Evolutionary conservation across 495 filamentous ascomycete genomes (phyloP), one percentile per base, ranked within the genome.

Genomic region (Hyphodiscus hymeniophilus): DNA sequence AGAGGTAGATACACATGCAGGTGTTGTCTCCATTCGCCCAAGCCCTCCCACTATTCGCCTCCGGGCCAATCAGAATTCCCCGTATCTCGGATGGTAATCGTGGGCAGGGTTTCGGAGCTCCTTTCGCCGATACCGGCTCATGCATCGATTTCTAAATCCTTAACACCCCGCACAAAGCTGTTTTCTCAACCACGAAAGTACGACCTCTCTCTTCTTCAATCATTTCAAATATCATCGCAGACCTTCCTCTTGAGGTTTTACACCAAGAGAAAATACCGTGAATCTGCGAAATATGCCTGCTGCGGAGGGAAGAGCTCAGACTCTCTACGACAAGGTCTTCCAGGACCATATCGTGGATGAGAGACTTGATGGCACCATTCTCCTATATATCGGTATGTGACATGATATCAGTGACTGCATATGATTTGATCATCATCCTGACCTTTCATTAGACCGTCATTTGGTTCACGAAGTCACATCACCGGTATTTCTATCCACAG

Each of bases 391-490:
- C 60, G 85, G 85, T 85, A 73, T 58, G 35, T 31, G 22, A 10
- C 11, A 32, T 15, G 7, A 1, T 20, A n/a, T 15, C 34, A 7
- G 3, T 17, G 42, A 45, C 33, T 13, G 8, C 22, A 28, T 34
- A 36, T 28, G 21, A 33, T 30, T 23, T 16, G 28, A 11, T 18
- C n/a, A 30, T 17, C 3, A 12, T 33, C 12, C 52, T 59, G 22
- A 57, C 43, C 2, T 45, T 21, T 30, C 46, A 17, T 55, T 61
- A 84, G 87, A 94, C 66, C 77, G 92, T 64, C 92, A 98, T 74
- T 77, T 98, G 31, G 88, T 96, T 45, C 92, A 98, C 62, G 92
- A 98, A 75, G 92, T 98, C 61, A 97, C 92, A 43, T 95, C 91
- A 45, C 92, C 92, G 28, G 83, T 86, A 67, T 58, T 76, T 63